These are phyloP conservation scores for Carallia brachiata DNA, from an alignment of 345 rosid genomes.

Conservation along the genomic window DNA sequence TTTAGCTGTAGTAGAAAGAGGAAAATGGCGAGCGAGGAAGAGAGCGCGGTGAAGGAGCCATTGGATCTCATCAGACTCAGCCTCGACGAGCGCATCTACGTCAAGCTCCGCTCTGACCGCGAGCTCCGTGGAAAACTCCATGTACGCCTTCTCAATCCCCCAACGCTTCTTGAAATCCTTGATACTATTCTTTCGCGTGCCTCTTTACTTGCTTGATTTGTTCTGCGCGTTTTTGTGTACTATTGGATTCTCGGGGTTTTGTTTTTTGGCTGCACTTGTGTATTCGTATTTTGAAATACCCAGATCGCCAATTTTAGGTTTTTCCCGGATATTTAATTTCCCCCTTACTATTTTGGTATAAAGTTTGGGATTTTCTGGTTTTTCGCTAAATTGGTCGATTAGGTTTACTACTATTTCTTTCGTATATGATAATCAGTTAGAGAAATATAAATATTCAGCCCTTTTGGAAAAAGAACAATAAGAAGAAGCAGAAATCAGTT, in stretches of 20 bases:
- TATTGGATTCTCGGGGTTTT: neutral
- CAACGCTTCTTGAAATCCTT: neutral
- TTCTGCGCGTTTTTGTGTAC: neutral
- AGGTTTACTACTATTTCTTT: neutral
- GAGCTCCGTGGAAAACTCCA: slow-evolving; percentile 99
- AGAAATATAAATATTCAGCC: too few relatives aligned
- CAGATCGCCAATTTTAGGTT: neutral
- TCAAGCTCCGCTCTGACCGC: slow-evolving; percentile 98
- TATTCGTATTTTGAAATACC: neutral
- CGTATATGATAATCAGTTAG: too few relatives aligned
- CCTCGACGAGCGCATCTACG: slow-evolving; percentile 98
- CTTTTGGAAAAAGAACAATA: too few relatives aligned
- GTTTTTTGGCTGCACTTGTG: neutral
- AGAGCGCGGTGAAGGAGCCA: slow-evolving; percentile 96
- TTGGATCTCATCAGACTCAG: slow-evolving; percentile 95
- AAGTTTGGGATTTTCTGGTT: neutral
- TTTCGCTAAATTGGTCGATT: neutral
- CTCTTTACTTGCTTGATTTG: neutral
- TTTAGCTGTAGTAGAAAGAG: neutral
- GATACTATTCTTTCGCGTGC: too few relatives aligned
- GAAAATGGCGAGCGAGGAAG: slow-evolving; percentile 86
- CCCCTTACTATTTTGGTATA: neutral
- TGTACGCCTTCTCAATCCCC: slow-evolving; percentile 28
- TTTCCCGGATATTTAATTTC: neutral
- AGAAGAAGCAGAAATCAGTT: neutral